A percentile compares a stretch with the other conserved stretches of the same genome.
phyloP scores from a whole-genome alignment of 163 green algal genomes.

The Scenedesmus sp. region DNA sequence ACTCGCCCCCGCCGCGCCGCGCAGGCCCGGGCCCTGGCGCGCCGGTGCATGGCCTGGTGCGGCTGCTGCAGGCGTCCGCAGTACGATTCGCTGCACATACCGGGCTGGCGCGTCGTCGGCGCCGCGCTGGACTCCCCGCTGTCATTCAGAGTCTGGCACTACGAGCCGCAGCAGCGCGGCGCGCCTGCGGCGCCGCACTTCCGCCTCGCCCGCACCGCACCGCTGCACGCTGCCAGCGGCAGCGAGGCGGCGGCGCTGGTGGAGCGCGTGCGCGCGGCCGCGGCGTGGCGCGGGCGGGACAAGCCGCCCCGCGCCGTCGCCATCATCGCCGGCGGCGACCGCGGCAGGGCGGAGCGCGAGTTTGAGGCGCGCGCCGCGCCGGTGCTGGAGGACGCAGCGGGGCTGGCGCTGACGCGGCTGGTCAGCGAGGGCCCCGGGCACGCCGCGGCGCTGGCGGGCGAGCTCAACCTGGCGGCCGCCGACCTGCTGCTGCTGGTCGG shows the following conservation, averaged over 20 bases:
- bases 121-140: constrained; percentile 31
- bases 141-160: constrained; percentile 49
- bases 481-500: constrained; percentile 48
- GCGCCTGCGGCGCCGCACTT: constrained; percentile 28
- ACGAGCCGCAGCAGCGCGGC: not conserved
- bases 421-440: constrained; percentile 50
- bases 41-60: too few relatives aligned
- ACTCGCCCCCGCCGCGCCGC: too few relatives aligned
- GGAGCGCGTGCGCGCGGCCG: constrained; percentile 25
- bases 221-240: constrained; percentile 21
- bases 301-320: constrained; percentile 45
- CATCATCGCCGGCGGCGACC: constrained; percentile 68
- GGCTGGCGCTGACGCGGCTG: constrained; percentile 43
- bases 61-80: too few relatives aligned
- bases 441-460: constrained; percentile 46
- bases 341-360: constrained; percentile 48
- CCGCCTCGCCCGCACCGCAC: too few relatives aligned
- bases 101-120: constrained; percentile 34
- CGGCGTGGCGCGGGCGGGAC: not conserved
- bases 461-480: constrained; percentile 29
- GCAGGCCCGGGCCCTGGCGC: too few relatives aligned
- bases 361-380: constrained; percentile 45
- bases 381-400: constrained; percentile 57
- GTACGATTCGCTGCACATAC: constrained; percentile 34
- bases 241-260: constrained; percentile 42